Percentiles rank a stretch among this genome's conserved stretches.
Conservation (phyloP, 441 rosid genomes). For the Erodium trifolium region DNA sequence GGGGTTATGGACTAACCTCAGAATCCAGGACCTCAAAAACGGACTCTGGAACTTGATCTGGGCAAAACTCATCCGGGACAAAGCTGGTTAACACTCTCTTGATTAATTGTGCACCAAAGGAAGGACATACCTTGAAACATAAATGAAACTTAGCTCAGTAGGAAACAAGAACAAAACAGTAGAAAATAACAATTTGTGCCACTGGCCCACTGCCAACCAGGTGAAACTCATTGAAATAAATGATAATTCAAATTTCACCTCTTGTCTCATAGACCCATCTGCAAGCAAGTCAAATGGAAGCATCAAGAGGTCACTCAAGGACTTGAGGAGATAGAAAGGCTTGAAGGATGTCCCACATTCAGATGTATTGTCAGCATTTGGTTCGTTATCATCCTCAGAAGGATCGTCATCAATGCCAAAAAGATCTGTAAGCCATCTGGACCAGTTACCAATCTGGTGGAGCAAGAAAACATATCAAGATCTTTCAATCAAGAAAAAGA, state of each 20-base stretch:
- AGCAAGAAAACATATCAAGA: neutral
- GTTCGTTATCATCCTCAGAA: constrained; percentile 27
- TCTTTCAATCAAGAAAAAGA: neutral
- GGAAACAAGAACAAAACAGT: neutral
- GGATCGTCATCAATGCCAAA: constrained; percentile 55
- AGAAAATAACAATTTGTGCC: too few relatives aligned
- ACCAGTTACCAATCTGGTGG: constrained; percentile 89
- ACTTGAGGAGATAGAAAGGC: constrained; percentile 76
- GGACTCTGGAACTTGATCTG: constrained; percentile 69
- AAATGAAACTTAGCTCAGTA: constrained; percentile 1
- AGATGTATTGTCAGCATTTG: constrained; percentile 16
- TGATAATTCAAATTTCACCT: constrained; percentile 35
- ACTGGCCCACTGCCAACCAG: too few relatives aligned
- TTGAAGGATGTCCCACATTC: constrained; percentile 44
- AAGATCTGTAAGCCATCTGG: constrained; percentile 89
- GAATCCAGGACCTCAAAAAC: constrained; percentile 70
- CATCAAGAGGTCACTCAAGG: constrained; percentile 96
- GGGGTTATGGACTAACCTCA: constrained; percentile 37
- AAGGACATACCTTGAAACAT: constrained; percentile 73
- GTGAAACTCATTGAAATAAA: neutral
- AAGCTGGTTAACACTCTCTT: constrained; percentile 64
- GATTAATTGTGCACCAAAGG: constrained; percentile 69
- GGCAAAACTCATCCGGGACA: constrained; percentile 84
- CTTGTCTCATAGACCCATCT: constrained; percentile 59
- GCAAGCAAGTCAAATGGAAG: constrained; percentile 93